These are phyloP conservation scores for Croton setiger DNA, from an alignment of 441 rosid genomes.

Conservation along the genomic window DNA sequence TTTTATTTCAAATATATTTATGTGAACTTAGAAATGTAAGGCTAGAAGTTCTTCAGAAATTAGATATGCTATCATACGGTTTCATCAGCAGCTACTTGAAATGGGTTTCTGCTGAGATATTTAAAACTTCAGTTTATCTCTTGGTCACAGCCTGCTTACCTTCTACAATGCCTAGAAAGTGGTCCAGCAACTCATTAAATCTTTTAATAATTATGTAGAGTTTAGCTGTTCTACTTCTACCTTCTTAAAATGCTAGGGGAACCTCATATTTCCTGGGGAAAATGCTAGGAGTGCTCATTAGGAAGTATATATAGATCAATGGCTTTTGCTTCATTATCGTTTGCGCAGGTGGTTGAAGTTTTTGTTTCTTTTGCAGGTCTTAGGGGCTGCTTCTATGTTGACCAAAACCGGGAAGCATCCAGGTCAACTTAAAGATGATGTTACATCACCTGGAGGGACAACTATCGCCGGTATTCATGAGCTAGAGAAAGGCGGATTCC, in stretches of 20 bases:
- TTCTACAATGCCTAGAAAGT: background rate
- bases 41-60: no score
- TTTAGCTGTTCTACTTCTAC: background rate
- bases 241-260: background rate
- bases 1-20: no score
- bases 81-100: no score
- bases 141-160: background rate
- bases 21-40: no score
- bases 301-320: background rate
- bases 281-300: no score
- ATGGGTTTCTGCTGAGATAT: no score
- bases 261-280: background rate
- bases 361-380: conserved; percentile 44
- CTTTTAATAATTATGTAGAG: background rate
- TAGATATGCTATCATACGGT: no score
- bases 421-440: conserved; percentile 88
- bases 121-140: background rate
- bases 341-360: background rate
- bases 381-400: conserved; percentile 90
- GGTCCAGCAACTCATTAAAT: background rate
- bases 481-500: conserved; percentile 82
- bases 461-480: conserved; percentile 87
- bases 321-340: background rate
- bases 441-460: conserved; percentile 89
- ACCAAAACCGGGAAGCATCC: conserved; percentile 82